Conservation (phyloP, 192 early-diverging fungal genomes). For the Rhizophagus sp. region DNA sequence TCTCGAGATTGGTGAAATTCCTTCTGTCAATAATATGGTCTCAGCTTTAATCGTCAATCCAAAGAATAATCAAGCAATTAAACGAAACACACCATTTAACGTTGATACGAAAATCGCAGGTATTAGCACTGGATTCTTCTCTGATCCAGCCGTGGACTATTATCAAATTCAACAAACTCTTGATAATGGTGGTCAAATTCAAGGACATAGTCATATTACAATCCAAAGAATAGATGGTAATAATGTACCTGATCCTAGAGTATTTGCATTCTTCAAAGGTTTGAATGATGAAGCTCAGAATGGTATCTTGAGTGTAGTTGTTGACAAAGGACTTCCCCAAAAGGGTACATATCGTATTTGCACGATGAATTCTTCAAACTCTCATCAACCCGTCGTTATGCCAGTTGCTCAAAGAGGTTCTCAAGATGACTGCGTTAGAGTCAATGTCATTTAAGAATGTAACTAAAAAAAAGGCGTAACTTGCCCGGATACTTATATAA, state of each 20-base stretch:
- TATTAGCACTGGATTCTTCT: no score
- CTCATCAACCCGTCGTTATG: slow-evolving; percentile 29
- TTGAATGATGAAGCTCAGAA: background rate
- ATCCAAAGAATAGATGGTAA: background rate
- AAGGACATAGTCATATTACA: slow-evolving; percentile 1
- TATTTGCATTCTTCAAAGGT: slow-evolving; percentile 20
- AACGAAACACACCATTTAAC: no score
- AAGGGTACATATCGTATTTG: slow-evolving; percentile 10
- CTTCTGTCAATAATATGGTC: no score
- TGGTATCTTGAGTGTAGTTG: background rate
- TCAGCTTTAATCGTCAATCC: no score
- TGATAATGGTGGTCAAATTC: background rate
- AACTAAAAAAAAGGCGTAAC: no score
- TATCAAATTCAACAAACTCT: background rate
- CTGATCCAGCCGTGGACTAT: no score
- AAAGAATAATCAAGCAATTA: no score
- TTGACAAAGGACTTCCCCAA: background rate
- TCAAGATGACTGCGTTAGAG: slow-evolving; percentile 32
- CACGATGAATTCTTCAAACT: background rate
- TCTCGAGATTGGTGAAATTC: no score
- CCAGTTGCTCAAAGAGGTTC: slow-evolving; percentile 32
- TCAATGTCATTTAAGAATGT: background rate
- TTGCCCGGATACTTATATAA: no score
- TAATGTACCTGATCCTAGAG: background rate
- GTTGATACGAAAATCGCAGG: no score